phyloP scores from a whole-genome alignment of 1,139 yeast genomes.

The Wickerhamiella infanticola region DNA sequence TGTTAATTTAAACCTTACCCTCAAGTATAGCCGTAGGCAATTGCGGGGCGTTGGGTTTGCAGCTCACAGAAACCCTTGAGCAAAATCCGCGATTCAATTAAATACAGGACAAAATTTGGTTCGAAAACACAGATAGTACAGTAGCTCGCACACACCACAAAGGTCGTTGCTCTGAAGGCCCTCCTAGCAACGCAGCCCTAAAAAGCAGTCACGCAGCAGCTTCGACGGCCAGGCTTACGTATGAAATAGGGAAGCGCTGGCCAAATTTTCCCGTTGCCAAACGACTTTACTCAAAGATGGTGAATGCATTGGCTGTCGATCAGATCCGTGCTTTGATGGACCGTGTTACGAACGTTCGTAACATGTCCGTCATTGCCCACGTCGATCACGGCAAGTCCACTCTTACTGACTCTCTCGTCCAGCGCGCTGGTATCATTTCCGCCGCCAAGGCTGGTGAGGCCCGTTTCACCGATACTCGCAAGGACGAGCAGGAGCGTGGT shows the following conservation, averaged over 20 bases:
- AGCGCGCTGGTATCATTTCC: constrained; percentile 98
- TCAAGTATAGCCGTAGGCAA: too few relatives aligned
- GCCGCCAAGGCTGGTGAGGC: constrained; percentile 99
- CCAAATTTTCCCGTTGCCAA: not conserved
- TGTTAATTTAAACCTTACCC: too few relatives aligned
- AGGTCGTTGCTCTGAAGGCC: not conserved
- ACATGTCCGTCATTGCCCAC: constrained; percentile 99
- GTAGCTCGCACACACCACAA: not conserved
- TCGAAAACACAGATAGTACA: not conserved
- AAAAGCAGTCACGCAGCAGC: not conserved
- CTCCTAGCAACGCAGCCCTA: not conserved
- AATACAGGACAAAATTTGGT: not conserved
- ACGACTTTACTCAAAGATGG: constrained; percentile 21
- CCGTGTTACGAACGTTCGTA: constrained; percentile 98
- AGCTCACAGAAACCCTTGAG: too few relatives aligned
- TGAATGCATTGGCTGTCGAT: constrained; percentile 58
- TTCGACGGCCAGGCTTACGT: not conserved
- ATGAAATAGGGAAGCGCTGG: not conserved
- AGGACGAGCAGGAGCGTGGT: constrained; percentile 99
- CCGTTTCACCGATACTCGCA: constrained; percentile 99
- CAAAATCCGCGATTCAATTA: not conserved
- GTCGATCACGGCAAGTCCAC: constrained; percentile 99
- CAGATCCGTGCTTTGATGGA: constrained; percentile 99
- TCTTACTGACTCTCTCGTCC: constrained; percentile 96
- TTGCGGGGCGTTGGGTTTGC: too few relatives aligned